phyloP scores from a whole-genome alignment of 768 basidiomycete genomes.

The Collybia mongolica region DNA sequence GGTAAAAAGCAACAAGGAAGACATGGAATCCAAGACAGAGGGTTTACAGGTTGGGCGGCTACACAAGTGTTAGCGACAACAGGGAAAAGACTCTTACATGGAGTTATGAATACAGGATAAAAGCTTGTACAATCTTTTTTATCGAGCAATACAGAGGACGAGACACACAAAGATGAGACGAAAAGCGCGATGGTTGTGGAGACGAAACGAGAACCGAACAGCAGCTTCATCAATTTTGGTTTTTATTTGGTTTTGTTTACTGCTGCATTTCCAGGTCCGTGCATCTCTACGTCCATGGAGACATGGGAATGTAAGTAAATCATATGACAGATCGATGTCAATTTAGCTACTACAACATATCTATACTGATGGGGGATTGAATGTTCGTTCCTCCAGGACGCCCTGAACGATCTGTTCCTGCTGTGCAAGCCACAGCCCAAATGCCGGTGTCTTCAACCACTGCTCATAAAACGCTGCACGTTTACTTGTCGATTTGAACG shows the following conservation, averaged over 20 bases:
- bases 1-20: constrained; percentile 8
- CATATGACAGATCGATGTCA: no score
- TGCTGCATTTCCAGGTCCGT: constrained; percentile 12
- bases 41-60: constrained; percentile 6
- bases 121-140: constrained; percentile 22
- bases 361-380: no score
- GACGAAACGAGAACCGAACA: constrained; percentile 1
- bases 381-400: constrained; percentile 36
- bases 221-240: constrained; percentile 7
- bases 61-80: constrained; percentile 19
- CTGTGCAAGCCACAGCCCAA: constrained; percentile 76
- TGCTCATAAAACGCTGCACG: constrained; percentile 74
- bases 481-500: constrained; percentile 67
- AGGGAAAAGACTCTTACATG: constrained; percentile 23
- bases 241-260: constrained; percentile 18
- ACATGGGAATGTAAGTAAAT: no score
- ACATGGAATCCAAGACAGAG: constrained; percentile 15
- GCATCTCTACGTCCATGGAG: constrained; percentile 1
- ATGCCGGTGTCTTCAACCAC: constrained; percentile 74
- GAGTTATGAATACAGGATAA: constrained; percentile 20
- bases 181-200: constrained; percentile 9
- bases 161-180: constrained; percentile 15
- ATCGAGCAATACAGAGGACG: constrained; percentile 18
- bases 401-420: constrained; percentile 72
- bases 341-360: no score